Evolutionary conservation across 2,329 filamentous ascomycete genomes (phyloP).

Genomic region (Aureobasidium sp.): DNA sequence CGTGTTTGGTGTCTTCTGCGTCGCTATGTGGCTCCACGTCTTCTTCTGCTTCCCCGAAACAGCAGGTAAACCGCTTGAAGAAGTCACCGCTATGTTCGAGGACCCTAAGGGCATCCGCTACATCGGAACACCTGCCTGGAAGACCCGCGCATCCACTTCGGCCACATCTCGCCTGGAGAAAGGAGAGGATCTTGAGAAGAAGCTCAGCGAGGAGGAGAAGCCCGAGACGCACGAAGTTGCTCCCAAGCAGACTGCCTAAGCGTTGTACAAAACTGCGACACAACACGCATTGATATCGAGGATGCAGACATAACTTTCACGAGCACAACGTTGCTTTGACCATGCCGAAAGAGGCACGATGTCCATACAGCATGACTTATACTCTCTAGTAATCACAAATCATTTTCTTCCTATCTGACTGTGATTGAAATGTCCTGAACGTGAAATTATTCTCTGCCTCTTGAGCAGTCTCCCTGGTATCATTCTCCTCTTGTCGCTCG

Average conservation of each 20-base stretch:
- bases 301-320: background rate
- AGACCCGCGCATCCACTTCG: conserved; percentile 28
- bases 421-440: background rate
- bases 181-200: conserved; percentile 22
- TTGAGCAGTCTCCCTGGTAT: too few relatives aligned
- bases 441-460: background rate
- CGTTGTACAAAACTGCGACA: background rate
- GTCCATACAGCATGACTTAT: conserved; percentile 2
- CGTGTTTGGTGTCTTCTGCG: conserved; percentile 68
- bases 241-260: background rate
- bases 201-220: conserved; percentile 17
- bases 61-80: conserved; percentile 66
- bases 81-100: conserved; percentile 67
- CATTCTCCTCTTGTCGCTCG: too few relatives aligned
- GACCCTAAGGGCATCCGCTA: conserved; percentile 32
- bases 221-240: conserved; percentile 18
- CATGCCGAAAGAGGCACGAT: background rate
- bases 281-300: background rate
- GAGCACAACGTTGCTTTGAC: background rate
- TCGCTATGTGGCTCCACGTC: conserved; percentile 61
- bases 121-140: conserved; percentile 54
- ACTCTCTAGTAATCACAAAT: background rate
- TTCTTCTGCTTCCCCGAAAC: conserved; percentile 62
- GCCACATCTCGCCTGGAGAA: conserved; percentile 20
- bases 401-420: background rate